Percentiles rank a stretch among this genome's conserved stretches.
phyloP scores from a whole-genome alignment of 192 early-diverging fungal genomes.

The Thamnidium elegans region DNA sequence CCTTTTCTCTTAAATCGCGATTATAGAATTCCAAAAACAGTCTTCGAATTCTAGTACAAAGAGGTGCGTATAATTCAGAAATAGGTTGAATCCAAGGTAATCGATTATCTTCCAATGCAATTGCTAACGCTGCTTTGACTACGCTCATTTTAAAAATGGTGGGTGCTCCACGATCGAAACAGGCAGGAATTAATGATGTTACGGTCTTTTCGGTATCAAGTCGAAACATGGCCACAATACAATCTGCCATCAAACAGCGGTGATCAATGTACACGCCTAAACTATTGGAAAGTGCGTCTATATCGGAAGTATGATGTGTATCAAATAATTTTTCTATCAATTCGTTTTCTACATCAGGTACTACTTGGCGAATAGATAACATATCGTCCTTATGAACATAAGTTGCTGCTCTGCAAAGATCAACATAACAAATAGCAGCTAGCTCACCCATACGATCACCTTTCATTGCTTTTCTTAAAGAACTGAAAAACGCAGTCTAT shows the following conservation, averaged over 20 bases:
- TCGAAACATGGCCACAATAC: conserved; percentile 69
- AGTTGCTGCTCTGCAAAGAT: conserved; percentile 66
- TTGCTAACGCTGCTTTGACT: conserved; percentile 63
- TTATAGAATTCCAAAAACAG: conserved; percentile 58
- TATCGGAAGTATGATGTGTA: conserved; percentile 32
- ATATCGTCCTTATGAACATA: conserved; percentile 62
- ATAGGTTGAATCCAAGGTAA: conserved; percentile 68
- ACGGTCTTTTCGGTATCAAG: conserved; percentile 71
- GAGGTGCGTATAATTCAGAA: conserved; percentile 46
- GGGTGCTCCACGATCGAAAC: conserved; percentile 64
- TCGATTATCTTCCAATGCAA: conserved; percentile 59
- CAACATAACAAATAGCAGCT: conserved; percentile 67
- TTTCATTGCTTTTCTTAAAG: conserved; percentile 50
- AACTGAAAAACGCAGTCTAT: conserved; percentile 51
- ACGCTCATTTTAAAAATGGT: conserved; percentile 75
- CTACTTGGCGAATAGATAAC: conserved; percentile 53
- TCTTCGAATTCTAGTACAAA: conserved; percentile 57
- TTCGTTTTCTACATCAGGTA: conserved; percentile 71
- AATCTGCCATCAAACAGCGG: conserved; percentile 62
- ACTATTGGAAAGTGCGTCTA: conserved; percentile 16
- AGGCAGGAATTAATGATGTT: conserved; percentile 61
- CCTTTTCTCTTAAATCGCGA: conserved; percentile 28
- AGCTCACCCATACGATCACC: conserved; percentile 58
- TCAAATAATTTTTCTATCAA: conserved; percentile 70
- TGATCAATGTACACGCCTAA: conserved; percentile 63